Evolutionary conservation across 441 rosid species (phyloP), one percentile per base, ranked within the genome.

Genomic region (Syzygium syzygioides): DNA sequence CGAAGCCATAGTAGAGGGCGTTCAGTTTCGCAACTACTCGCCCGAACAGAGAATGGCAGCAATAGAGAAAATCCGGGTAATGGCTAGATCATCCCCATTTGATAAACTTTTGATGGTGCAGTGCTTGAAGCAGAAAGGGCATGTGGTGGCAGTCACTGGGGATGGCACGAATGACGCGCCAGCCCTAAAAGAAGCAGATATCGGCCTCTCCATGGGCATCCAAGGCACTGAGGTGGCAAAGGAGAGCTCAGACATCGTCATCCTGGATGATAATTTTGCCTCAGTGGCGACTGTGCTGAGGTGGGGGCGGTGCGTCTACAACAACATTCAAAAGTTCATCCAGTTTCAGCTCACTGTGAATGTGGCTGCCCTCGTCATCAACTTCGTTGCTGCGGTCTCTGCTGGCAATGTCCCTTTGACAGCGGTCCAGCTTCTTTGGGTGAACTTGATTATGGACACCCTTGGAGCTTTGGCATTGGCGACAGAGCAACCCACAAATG

Each of bases 301-400:
- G 34, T 86, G 88, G 90, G 90, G 90, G 25, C 71, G 90, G 37
- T 89, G 79, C 2, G 88, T 89, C 19, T 86, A 86, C 59, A 80
- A 48, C 54, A 89, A 89, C 55, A 86, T 86, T 19, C 90, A 86
- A 71, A 86, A 89, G 45, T 89, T 89, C 32, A 89, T 89, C 55
- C 90, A 89, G 86, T 89, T 89, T 60, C 90, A 89, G 80, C 90
- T 89, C 37, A 71, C 88, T 17, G 88, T 89, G 7, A 86, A 86
- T 60, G 88, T 86, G 57, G 88, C 88, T n/a, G 86, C 88, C 13
- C 90, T 89, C 25, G 28, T 76, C 48, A 89, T 89, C 56, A 89
- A 89, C 86, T 56, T 89, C 15, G 54, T 86, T 28, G 88, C 88
- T n/a, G 90, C 86, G 2, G 62, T 86, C 55, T 89, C 88, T 34